These are phyloP conservation scores for Saturnispora besseyi DNA, from an alignment of 805 yeast genomes.

Conservation along the genomic window DNA sequence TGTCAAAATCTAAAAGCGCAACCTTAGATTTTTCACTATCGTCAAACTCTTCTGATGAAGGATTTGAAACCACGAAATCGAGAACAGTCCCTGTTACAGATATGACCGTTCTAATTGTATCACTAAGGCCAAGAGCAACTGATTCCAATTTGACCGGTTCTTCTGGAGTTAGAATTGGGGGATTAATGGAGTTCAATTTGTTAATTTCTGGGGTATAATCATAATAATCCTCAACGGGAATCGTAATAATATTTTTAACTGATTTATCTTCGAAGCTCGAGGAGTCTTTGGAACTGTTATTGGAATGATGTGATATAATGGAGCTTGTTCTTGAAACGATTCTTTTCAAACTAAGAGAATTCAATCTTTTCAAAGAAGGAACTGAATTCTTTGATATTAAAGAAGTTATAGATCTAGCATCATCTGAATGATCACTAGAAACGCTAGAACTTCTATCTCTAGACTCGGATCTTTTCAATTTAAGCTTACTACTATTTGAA, in stretches of 20 bases:
- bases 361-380: neutral
- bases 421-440: neutral
- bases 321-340: slow-evolving; percentile 5
- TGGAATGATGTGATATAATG: neutral
- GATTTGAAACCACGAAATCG: neutral
- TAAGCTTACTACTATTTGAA: neutral
- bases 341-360: slow-evolving; percentile 1
- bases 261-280: neutral
- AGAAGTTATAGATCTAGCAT: neutral
- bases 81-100: neutral
- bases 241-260: neutral
- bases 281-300: neutral
- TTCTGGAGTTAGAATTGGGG: neutral
- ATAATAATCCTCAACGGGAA: neutral
- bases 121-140: neutral
- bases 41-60: neutral
- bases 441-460: neutral
- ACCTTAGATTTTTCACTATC: neutral
- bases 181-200: neutral
- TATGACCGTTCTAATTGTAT: neutral
- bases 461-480: neutral
- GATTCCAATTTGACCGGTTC: neutral
- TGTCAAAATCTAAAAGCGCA: neutral
- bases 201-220: too few relatives aligned
- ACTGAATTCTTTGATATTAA: too few relatives aligned